Conservation (phyloP, 2,329 filamentous ascomycete species). For the Dryadomyces sulphureus region DNA sequence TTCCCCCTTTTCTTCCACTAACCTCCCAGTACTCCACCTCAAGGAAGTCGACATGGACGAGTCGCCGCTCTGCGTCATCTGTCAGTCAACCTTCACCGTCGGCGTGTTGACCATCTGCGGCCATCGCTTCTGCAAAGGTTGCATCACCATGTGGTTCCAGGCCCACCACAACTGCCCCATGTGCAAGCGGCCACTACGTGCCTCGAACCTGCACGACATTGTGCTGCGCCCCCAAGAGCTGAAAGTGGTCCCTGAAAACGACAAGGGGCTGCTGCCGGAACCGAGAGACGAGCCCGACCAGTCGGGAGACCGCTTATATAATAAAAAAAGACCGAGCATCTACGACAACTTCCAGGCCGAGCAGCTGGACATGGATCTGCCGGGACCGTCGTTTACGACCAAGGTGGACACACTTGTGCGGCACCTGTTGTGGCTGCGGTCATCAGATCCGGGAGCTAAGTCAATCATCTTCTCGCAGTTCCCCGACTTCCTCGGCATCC, state of each 20-base stretch:
- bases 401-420: conserved; percentile 76
- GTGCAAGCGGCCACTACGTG: conserved; percentile 57
- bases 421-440: conserved; percentile 73
- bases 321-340: too few relatives aligned
- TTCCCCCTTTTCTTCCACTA: too few relatives aligned
- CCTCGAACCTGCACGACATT: conserved; percentile 68
- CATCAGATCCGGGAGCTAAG: conserved; percentile 75
- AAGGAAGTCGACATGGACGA: conserved; percentile 44
- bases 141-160: conserved; percentile 65
- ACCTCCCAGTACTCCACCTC: conserved; percentile 31
- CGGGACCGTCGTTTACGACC: conserved; percentile 62
- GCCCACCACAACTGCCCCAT: conserved; percentile 65
- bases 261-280: neutral
- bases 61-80: conserved; percentile 70
- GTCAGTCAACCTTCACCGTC: conserved; percentile 58
- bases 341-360: conserved; percentile 63
- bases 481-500: conserved; percentile 61
- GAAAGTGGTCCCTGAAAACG: conserved; percentile 35
- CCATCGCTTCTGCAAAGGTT: conserved; percentile 84
- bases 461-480: conserved; percentile 93
- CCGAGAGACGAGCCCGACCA: too few relatives aligned
- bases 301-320: too few relatives aligned
- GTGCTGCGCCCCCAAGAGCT: conserved; percentile 65
- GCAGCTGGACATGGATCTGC: conserved; percentile 60
- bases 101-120: conserved; percentile 79